Evolutionary conservation across 2,329 filamentous ascomycete genomes (phyloP).

Genomic region (Albophoma yamanashiensis): DNA sequence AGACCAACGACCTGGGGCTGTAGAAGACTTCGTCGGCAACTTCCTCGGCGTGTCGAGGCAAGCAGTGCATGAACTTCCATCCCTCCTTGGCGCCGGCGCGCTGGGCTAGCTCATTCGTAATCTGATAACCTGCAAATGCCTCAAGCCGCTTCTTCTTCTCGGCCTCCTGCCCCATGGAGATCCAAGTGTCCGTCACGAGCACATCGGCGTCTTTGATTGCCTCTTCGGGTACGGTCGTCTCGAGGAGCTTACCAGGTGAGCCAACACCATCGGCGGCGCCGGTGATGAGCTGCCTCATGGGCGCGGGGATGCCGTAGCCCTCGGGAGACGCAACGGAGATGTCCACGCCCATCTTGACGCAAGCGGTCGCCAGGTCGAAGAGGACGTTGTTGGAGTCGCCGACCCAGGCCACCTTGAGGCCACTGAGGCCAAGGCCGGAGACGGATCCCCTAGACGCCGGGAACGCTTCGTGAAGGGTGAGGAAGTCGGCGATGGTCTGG

Average conservation of each 20-base stretch:
- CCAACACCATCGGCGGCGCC: conserved; percentile 46
- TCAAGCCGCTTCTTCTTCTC: conserved; percentile 68
- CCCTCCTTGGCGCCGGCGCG: conserved; percentile 74
- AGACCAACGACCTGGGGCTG: conserved; percentile 73
- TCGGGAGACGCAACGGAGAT: conserved; percentile 78
- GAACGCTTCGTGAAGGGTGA: conserved; percentile 78
- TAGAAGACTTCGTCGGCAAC: conserved; percentile 95
- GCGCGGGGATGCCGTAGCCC: conserved; percentile 69
- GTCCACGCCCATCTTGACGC: conserved; percentile 77
- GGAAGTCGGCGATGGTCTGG: conserved; percentile 87
- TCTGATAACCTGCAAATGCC: conserved; percentile 83
- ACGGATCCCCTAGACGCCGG: conserved; percentile 30
- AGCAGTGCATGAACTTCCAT: conserved; percentile 99
- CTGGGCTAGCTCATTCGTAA: conserved; percentile 76
- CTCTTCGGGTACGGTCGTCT: conserved; percentile 75
- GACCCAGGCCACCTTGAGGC: conserved; percentile 89
- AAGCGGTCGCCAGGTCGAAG: conserved; percentile 83
- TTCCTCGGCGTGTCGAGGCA: conserved; percentile 86
- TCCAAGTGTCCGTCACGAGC: conserved; percentile 94
- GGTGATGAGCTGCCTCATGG: conserved; percentile 64
- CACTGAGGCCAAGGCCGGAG: conserved; percentile 55
- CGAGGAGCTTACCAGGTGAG: conserved; percentile 54
- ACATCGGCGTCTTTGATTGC: conserved; percentile 79
- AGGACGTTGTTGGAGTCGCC: conserved; percentile 97
- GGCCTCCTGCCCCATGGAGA: conserved; percentile 94